Percentiles rank a stretch among this genome's conserved stretches.
Evolutionary conservation across 2,329 filamentous ascomycete species (phyloP).

Genomic region (Scedosporium minutisporum): DNA sequence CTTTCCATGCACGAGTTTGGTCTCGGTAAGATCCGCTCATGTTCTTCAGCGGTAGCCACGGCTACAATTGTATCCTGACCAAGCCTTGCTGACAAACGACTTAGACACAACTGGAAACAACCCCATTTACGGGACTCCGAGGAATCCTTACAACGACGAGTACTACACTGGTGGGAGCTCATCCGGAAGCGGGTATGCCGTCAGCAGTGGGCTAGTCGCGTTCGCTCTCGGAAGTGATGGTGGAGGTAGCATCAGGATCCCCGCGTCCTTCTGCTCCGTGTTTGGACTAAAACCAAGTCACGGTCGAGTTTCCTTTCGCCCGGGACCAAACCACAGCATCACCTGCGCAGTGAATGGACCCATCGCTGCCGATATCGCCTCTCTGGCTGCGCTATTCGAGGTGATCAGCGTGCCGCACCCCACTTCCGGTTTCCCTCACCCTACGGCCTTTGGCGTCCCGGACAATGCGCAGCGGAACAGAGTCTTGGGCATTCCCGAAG

Average conservation of each 20-base stretch:
- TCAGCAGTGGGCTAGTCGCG: slow-evolving; percentile 60
- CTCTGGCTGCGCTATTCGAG: slow-evolving; percentile 56
- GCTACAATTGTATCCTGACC: neutral
- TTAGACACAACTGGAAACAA: slow-evolving; percentile 67
- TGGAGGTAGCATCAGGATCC: slow-evolving; percentile 66
- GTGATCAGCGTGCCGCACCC: slow-evolving; percentile 56
- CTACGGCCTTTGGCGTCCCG: slow-evolving; percentile 15
- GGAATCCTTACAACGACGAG: slow-evolving; percentile 60
- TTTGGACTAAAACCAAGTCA: slow-evolving; percentile 68
- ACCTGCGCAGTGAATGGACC: slow-evolving; percentile 59
- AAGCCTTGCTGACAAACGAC: neutral
- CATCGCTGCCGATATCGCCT: slow-evolving; percentile 56
- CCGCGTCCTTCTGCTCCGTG: slow-evolving; percentile 60
- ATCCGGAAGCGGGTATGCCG: slow-evolving; percentile 61
- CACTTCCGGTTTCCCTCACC: slow-evolving; percentile 40
- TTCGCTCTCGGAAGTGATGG: slow-evolving; percentile 64
- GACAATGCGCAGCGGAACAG: slow-evolving; percentile 23
- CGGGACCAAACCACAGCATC: slow-evolving; percentile 47
- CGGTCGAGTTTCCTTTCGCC: slow-evolving; percentile 52
- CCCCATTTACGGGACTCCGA: slow-evolving; percentile 60
- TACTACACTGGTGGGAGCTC: slow-evolving; percentile 76
- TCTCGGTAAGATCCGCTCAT: slow-evolving; percentile 35
- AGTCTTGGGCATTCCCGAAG: slow-evolving; percentile 52
- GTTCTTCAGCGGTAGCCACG: neutral
- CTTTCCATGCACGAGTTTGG: slow-evolving; percentile 70